Conservation (phyloP, 2,329 filamentous ascomycete genomes). For the Sporothrix sp. region DNA sequence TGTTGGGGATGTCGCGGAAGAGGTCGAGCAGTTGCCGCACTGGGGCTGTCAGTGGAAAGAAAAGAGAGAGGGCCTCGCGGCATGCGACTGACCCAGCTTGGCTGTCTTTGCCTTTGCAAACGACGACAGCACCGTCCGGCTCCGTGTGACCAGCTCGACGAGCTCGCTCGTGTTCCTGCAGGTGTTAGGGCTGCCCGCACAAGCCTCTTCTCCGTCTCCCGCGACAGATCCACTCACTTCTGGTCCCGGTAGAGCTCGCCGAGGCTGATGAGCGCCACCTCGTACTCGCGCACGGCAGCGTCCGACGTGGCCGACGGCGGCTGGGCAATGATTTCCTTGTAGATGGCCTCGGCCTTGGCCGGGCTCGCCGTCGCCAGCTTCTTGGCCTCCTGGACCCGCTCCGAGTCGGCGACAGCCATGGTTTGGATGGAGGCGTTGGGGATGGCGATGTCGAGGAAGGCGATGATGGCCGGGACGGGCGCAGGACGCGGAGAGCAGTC, state of each 20-base stretch:
- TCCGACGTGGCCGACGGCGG: constrained; percentile 75
- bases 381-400: constrained; percentile 78
- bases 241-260: constrained; percentile 89
- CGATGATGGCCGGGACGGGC: no score
- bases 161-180: constrained; percentile 69
- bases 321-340: constrained; percentile 81
- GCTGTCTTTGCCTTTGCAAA: constrained; percentile 99
- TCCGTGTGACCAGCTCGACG: constrained; percentile 81
- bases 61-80: no score
- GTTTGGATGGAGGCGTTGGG: background rate
- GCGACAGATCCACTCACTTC: constrained; percentile 45
- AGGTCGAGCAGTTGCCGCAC: constrained; percentile 95
- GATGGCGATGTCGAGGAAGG: background rate
- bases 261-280: constrained; percentile 75
- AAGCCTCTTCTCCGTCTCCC: constrained; percentile 17
- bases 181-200: background rate
- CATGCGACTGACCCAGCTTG: constrained; percentile 85
- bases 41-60: constrained; percentile 28
- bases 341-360: constrained; percentile 73
- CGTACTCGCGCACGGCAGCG: constrained; percentile 81
- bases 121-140: constrained; percentile 81
- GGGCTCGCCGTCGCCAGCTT: constrained; percentile 72
- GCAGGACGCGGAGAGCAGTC: no score
- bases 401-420: constrained; percentile 51
- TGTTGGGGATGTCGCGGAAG: constrained; percentile 87